Evolutionary conservation across 805 yeast genomes (phyloP).

Genomic region (Hanseniaspora taiwanica): DNA sequence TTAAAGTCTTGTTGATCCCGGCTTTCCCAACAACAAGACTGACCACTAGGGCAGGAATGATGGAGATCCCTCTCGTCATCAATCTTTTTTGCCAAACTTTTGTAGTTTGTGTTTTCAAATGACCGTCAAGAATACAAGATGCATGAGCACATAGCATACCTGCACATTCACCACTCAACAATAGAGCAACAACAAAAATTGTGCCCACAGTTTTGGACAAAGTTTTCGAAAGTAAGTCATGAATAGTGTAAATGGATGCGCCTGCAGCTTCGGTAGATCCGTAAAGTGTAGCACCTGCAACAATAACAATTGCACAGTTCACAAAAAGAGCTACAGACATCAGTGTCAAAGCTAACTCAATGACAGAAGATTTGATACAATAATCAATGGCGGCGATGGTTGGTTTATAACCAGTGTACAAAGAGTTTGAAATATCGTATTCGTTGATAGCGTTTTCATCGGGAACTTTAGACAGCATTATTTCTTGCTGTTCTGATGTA

Average conservation of each 20-base stretch:
- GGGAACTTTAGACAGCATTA: not conserved
- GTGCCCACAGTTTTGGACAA: conserved; percentile 73
- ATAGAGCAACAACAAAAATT: conserved; percentile 69
- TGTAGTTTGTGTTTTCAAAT: conserved; percentile 26
- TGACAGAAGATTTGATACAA: conserved; percentile 57
- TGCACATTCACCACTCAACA: conserved; percentile 81
- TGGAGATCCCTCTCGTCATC: conserved; percentile 63
- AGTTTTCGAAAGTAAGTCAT: conserved; percentile 42
- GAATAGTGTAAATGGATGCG: conserved; percentile 75
- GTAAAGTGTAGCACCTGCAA: conserved; percentile 67
- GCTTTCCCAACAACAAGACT: conserved; percentile 57
- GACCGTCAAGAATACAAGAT: conserved; percentile 81
- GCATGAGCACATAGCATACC: conserved; percentile 90
- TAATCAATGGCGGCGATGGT: conserved; percentile 55
- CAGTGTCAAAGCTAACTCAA: conserved; percentile 57
- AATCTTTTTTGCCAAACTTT: conserved; percentile 69
- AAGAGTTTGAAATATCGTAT: conserved; percentile 22
- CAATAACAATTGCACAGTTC: conserved; percentile 69
- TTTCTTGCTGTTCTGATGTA: not conserved
- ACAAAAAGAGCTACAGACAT: conserved; percentile 76
- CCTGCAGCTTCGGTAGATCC: conserved; percentile 56
- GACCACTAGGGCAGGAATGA: conserved; percentile 55
- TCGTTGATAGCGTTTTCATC: not conserved
- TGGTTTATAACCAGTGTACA: conserved; percentile 47
- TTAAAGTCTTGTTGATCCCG: conserved; percentile 62